Percentiles rank a stretch among this genome's conserved stretches.
These are phyloP conservation scores for Dendrocalamus latiflorus DNA, from an alignment of 202 grass and related monocot species.

Conservation along the genomic window DNA sequence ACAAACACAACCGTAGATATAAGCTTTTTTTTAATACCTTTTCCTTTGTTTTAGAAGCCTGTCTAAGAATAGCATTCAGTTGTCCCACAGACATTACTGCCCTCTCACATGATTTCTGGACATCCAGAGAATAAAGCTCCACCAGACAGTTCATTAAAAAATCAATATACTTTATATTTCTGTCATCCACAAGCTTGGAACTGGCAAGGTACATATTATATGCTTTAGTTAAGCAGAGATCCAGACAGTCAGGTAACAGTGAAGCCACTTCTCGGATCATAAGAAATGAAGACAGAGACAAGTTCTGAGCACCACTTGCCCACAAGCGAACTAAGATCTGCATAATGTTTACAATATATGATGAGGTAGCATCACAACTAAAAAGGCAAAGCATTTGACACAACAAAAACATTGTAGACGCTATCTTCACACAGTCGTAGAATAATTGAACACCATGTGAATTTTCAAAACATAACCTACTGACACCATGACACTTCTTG, in stretches of 20 bases:
- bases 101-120: conserved; percentile 62
- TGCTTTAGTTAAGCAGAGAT: conserved; percentile 60
- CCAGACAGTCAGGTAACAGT: conserved; percentile 59
- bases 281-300: conserved; percentile 67
- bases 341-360: conserved; percentile 11
- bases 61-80: conserved; percentile 60
- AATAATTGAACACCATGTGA: too few species aligned
- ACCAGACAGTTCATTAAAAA: conserved; percentile 63
- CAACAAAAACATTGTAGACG: neutral
- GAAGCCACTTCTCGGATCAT: conserved; percentile 64
- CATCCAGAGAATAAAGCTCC: conserved; percentile 86
- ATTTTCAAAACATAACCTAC: neutral
- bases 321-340: conserved; percentile 84
- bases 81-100: conserved; percentile 48
- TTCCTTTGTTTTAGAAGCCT: conserved; percentile 63
- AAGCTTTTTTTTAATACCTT: conserved; percentile 55
- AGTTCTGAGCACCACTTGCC: conserved; percentile 65
- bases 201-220: conserved; percentile 70
- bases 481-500: neutral
- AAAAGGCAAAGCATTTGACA: neutral
- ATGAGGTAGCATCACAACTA: conserved; percentile 20
- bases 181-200: conserved; percentile 65
- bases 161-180: conserved; percentile 56
- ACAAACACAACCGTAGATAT: too few species aligned
- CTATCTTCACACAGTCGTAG: neutral